Conservation (phyloP, 1,284 basidiomycete species). For the Puccinia sorghi region DNA sequence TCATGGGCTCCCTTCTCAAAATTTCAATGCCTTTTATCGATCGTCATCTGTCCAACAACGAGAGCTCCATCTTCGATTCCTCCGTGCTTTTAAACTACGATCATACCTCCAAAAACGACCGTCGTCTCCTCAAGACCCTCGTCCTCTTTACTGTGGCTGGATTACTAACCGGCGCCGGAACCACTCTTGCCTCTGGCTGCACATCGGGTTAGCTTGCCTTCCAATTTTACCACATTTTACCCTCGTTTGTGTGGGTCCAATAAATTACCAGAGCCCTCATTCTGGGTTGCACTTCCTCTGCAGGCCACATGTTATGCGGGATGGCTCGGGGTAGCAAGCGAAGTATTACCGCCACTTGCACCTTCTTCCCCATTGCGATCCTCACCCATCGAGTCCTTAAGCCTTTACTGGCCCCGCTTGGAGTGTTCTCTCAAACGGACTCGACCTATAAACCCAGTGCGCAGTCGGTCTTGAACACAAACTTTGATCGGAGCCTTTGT, state of each 20-base stretch:
- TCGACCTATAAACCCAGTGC: background rate
- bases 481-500: background rate
- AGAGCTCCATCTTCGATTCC: constrained; percentile 15
- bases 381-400: constrained; percentile 33
- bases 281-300: background rate
- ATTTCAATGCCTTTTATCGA: constrained; percentile 15
- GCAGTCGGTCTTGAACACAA: background rate
- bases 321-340: constrained; percentile 40
- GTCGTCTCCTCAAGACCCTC: background rate
- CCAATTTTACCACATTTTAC: background rate
- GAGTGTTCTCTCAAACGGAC: background rate
- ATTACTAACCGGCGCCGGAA: constrained; percentile 11
- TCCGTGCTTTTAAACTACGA: background rate
- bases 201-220: constrained; percentile 26
- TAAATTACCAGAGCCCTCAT: background rate
- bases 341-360: constrained; percentile 20
- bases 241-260: background rate
- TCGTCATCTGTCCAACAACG: background rate
- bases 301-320: constrained; percentile 42
- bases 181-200: constrained; percentile 26
- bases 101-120: background rate
- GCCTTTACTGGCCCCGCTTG: constrained; percentile 4
- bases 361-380: constrained; percentile 35
- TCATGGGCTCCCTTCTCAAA: constrained; percentile 13
- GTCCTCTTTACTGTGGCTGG: constrained; percentile 19